Evolutionary conservation across 129 eudicot species (phyloP).

Genomic region (Helianthus tuberosus): DNA sequence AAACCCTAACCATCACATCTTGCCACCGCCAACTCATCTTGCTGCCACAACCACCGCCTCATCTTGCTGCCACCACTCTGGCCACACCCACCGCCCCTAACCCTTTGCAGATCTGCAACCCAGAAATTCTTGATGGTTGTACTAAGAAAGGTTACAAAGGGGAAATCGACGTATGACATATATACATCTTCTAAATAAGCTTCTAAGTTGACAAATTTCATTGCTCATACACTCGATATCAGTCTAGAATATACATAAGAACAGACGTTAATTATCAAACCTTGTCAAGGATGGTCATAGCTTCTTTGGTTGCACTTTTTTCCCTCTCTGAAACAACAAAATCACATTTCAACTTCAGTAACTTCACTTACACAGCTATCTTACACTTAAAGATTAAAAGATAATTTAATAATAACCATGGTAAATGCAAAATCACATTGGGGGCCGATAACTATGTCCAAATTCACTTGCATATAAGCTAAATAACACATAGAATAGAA

Average conservation of each 20-base stretch:
- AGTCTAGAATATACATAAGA: neutral
- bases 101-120: too few species aligned
- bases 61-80: too few species aligned
- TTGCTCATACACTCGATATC: constrained; percentile 7
- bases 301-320: constrained; percentile 93
- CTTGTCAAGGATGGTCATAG: constrained; percentile 68
- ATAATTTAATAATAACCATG: neutral
- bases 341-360: constrained; percentile 5
- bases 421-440: neutral
- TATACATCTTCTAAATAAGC: too few species aligned
- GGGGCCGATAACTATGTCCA: neutral
- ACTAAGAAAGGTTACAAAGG: too few species aligned
- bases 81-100: too few species aligned
- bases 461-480: neutral
- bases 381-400: neutral
- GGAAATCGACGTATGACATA: too few species aligned
- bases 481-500: constrained; percentile 5
- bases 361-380: neutral
- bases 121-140: too few species aligned
- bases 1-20: too few species aligned
- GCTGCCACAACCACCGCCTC: too few species aligned
- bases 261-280: constrained; percentile 35
- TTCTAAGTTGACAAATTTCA: neutral
- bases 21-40: too few species aligned
- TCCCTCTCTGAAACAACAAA: constrained; percentile 64